Conservation (phyloP, 768 basidiomycete genomes). For the Leccinum aurantiacum region DNA sequence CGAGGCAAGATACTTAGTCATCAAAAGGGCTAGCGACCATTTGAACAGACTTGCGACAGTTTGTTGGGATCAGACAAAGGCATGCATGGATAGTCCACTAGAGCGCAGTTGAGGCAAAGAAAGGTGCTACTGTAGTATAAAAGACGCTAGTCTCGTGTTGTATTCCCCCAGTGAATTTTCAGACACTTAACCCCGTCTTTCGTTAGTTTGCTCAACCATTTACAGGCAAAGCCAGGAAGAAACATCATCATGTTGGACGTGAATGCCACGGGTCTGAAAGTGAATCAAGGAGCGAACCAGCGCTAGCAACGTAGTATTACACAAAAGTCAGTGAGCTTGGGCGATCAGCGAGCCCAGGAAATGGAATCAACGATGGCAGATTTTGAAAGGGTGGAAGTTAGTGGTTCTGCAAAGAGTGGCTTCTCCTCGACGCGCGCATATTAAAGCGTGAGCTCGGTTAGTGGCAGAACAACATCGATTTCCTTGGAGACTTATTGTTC, state of each 20-base stretch:
- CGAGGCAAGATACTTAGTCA: too few species aligned
- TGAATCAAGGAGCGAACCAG: constrained; percentile 19
- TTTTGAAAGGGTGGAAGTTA: not conserved
- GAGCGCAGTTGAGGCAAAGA: too few species aligned
- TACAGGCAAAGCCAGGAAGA: constrained; percentile 31
- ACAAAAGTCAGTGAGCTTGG: constrained; percentile 17
- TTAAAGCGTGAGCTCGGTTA: constrained; percentile 3
- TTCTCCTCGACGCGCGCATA: not conserved
- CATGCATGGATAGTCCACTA: too few species aligned
- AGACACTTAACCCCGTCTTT: too few species aligned
- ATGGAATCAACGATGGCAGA: constrained; percentile 1
- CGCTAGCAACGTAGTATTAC: constrained; percentile 15
- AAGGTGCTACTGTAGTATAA: too few species aligned
- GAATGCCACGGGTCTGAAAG: constrained; percentile 2
- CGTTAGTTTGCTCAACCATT: constrained; percentile 9
- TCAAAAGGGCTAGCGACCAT: too few species aligned
- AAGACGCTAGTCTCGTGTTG: too few species aligned
- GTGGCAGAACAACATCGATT: constrained; percentile 11
- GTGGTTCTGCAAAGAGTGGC: not conserved
- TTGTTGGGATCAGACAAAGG: too few species aligned
- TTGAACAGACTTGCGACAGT: too few species aligned
- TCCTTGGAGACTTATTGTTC: constrained; percentile 33
- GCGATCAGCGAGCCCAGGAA: constrained; percentile 28
- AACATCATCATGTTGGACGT: constrained; percentile 20
- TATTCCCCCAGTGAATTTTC: too few species aligned